Conservation (phyloP, 208 protist species). For the Zelonia costaricensis region DNA sequence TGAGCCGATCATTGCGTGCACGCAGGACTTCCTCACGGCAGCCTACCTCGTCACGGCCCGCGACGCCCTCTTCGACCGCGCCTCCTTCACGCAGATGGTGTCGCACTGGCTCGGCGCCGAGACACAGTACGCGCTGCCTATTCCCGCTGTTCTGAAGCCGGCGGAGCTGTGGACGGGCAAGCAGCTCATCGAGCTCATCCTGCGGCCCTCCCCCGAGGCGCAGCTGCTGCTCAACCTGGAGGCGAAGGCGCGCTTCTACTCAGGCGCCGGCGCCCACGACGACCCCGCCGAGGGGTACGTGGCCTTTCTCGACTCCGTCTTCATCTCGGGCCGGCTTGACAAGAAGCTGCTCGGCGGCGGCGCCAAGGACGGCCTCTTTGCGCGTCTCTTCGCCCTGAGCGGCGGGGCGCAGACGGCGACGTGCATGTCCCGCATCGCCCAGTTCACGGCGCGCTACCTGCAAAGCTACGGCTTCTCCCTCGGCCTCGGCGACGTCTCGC, state of each 20-base stretch:
- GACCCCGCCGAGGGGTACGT: conserved; percentile 94
- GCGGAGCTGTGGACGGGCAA: conserved; percentile 99
- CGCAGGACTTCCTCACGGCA: conserved; percentile 99
- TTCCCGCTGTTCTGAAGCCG: conserved; percentile 97
- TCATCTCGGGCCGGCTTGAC: conserved; percentile 97
- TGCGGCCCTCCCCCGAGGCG: conserved; percentile 66
- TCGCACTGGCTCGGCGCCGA: conserved; percentile 84
- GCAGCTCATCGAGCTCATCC: conserved; percentile 96
- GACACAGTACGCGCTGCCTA: conserved; percentile 92
- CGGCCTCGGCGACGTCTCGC: conserved; percentile 98
- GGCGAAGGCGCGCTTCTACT: conserved; percentile 91
- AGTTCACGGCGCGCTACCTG: conserved; percentile 93
- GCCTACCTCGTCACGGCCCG: conserved; percentile 96
- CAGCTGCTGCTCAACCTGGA: conserved; percentile 91
- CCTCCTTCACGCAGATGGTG: conserved; percentile 88
- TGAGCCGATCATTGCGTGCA: conserved; percentile 98
- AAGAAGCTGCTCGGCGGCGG: conserved; percentile 97
- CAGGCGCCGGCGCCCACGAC: conserved; percentile 59
- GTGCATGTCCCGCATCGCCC: conserved; percentile 96
- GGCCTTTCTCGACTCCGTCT: conserved; percentile 90
- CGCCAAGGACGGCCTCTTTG: conserved; percentile 96
- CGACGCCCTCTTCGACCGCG: conserved; percentile 96
- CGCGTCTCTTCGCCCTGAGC: conserved; percentile 91
- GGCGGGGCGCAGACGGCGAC: conserved; percentile 84
- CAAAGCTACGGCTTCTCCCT: conserved; percentile 99